phyloP scores from a whole-genome alignment of 805 yeast genomes.

The Cyberlindnera euphorbiiphila region DNA sequence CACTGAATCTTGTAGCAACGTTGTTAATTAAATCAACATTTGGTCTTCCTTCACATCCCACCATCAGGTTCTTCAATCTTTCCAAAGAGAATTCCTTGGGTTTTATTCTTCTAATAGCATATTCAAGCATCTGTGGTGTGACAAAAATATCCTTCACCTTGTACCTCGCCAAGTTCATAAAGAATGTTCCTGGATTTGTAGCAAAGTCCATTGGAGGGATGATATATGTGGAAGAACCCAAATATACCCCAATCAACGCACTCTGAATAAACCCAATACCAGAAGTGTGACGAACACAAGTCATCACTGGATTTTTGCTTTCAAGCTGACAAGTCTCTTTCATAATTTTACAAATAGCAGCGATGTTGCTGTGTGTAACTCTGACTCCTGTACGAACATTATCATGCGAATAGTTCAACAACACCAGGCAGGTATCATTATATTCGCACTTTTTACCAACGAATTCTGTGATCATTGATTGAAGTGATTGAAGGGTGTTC shows the following conservation, averaged over 20 bases:
- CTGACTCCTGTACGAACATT: conserved; percentile 55
- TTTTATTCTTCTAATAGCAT: conserved; percentile 58
- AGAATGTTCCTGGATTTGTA: conserved; percentile 67
- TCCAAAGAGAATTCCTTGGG: conserved; percentile 54
- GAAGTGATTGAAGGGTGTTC: conserved; percentile 19
- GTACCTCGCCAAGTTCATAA: conserved; percentile 64
- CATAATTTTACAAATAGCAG: conserved; percentile 80
- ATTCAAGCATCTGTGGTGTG: conserved; percentile 76
- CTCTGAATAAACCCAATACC: conserved; percentile 90
- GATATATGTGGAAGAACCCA: conserved; percentile 82
- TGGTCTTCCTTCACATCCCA: conserved; percentile 75
- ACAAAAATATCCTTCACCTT: conserved; percentile 84
- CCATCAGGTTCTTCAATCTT: conserved; percentile 75
- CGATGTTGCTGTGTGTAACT: conserved; percentile 53
- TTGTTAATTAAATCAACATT: conserved; percentile 52
- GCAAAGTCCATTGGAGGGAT: conserved; percentile 77
- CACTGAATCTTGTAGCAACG: conserved; percentile 58
- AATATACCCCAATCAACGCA: conserved; percentile 75
- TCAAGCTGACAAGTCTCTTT: conserved; percentile 89
- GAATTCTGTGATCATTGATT: conserved; percentile 22
- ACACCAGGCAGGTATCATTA: conserved; percentile 50
- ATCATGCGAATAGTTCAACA: conserved; percentile 72
- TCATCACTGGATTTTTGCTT: conserved; percentile 67
- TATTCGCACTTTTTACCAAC: conserved; percentile 8
- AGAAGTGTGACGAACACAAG: conserved; percentile 77